Conservation (phyloP, 164 flowering plant species). For the Aristolochia contorta region DNA sequence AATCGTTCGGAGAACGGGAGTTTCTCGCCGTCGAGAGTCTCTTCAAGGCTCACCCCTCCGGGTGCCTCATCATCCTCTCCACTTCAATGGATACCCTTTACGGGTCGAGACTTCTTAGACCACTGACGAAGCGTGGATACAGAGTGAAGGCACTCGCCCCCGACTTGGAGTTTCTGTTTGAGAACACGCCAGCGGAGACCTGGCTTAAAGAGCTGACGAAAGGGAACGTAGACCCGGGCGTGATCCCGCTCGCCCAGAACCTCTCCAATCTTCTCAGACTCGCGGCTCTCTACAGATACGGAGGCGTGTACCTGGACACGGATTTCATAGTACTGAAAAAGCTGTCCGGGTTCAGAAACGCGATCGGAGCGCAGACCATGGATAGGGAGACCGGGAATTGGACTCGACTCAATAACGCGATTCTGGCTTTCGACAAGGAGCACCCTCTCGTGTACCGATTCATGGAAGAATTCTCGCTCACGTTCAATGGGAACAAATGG, state of each 20-base stretch:
- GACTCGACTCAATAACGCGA: conserved; percentile 80
- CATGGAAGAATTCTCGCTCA: conserved; percentile 58
- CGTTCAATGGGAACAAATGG: conserved; percentile 77
- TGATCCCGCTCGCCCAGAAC: conserved; percentile 34
- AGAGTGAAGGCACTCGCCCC: conserved; percentile 47
- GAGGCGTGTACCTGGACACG: conserved; percentile 44
- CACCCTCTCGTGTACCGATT: conserved; percentile 61
- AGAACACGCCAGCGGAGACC: conserved; percentile 51
- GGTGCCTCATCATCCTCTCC: conserved; percentile 67
- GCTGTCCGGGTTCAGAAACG: conserved; percentile 26
- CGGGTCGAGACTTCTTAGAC: conserved; percentile 39
- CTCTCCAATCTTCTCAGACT: conserved; percentile 46
- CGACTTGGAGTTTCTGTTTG: conserved; percentile 40
- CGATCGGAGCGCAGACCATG: conserved; percentile 40
- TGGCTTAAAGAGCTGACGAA: conserved; percentile 51
- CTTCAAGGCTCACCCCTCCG: conserved; percentile 57
- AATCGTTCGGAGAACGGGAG: conserved; percentile 44
- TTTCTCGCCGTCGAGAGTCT: conserved; percentile 47
- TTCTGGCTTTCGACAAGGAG: conserved; percentile 56
- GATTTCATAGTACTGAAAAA: conserved; percentile 36
- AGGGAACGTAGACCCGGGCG: conserved; percentile 37
- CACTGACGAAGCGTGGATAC: conserved; percentile 33
- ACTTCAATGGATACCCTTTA: conserved; percentile 38
- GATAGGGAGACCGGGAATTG: conserved; percentile 24
- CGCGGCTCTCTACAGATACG: conserved; percentile 37